phyloP scores from a whole-genome alignment of 352 stramenopile genomes.

The Peronospora farinosa region DNA sequence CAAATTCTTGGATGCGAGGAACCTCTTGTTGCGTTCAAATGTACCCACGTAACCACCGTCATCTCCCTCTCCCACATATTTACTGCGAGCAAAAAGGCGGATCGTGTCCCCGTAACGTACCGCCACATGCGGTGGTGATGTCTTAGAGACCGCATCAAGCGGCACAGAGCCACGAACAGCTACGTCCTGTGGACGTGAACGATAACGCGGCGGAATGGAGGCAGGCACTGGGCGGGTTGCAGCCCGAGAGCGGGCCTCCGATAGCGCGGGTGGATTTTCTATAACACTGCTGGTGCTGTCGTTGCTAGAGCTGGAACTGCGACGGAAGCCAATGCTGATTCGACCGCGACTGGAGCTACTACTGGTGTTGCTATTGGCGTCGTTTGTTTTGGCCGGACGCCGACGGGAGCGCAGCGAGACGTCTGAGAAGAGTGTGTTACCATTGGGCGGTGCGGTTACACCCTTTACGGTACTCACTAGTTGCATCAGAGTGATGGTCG shows the following conservation, averaged over 20 bases:
- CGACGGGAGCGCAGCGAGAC: constrained; percentile 27
- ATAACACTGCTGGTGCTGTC: constrained; percentile 13
- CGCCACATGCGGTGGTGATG: constrained; percentile 52
- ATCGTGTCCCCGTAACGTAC: constrained; percentile 67
- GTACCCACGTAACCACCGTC: constrained; percentile 61
- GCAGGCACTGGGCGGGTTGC: constrained; percentile 4
- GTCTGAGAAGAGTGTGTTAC: constrained; percentile 29
- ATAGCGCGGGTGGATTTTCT: constrained; percentile 12
- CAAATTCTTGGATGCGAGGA: constrained; percentile 51
- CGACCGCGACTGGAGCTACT: constrained; percentile 3
- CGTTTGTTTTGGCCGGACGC: constrained; percentile 8
- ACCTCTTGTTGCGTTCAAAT: constrained; percentile 57
- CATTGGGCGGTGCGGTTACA: constrained; percentile 20
- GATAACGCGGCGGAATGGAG: constrained; percentile 4
- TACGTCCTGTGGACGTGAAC: constrained; percentile 16
- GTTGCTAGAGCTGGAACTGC: constrained; percentile 19
- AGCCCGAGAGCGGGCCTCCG: constrained; percentile 9
- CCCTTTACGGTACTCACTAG: no score
- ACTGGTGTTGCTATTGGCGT: not conserved
- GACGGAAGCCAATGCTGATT: constrained; percentile 14
- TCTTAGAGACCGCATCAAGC: constrained; percentile 37
- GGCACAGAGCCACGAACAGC: constrained; percentile 22
- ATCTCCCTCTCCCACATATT: constrained; percentile 30
- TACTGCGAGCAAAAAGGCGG: constrained; percentile 58
- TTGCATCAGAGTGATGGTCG: constrained; percentile 22